Evolutionary conservation across 352 stramenopile genomes (phyloP), one percentile per base, ranked within the genome.

Genomic region (Phytophthora melonis): DNA sequence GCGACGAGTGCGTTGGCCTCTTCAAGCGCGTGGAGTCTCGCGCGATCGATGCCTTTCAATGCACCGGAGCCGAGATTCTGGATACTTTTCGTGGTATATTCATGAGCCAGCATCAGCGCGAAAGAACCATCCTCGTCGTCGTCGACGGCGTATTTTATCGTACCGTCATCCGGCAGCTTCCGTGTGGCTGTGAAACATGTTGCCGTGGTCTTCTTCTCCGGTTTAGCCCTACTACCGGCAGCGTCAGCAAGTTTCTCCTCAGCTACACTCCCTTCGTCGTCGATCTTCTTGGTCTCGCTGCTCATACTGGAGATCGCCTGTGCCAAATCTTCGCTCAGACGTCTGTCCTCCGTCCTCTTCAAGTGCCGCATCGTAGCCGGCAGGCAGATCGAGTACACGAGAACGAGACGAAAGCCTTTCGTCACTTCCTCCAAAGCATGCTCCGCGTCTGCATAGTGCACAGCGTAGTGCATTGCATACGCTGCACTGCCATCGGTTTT

Each of bases 291-390:
- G 36, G 30, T 34, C 7, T 3, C 6, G 7, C 18, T 81, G 62
- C 81, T 71, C 59, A 74, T 66, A 49, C 80, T 68, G 1, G 52
- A 57, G 1, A 69, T 57, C 41, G 82, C 80, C 43, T 81, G 5
- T 0, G 59, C 25, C 18, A 47, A 53, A 25, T 56, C 25, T 39
- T 56, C 43, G 16, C 45, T 43, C 5, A 54, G 8, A 9, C 4
- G 13, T 18, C 47, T 58, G 3, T 54, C 14, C 41, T 19, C 13
- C 10, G 41, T 23, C 25, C n/a, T 34, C 25, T 45, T 43, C 43
- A 71, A 57, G 14, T 71, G 43, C 14, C 43, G 43, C 43, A 65
- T 59, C 41, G 55, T 59, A n/a, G 32, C 27, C 0, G 66, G 58
- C 19, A 72, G 39, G 34, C 58, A 72, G 32, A 72, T 58, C 10